Percentiles rank a stretch among this genome's conserved stretches.
These are phyloP conservation scores for Pyrenophora tritici-repentis DNA, from an alignment of 2,329 filamentous ascomycete species.

Conservation along the genomic window DNA sequence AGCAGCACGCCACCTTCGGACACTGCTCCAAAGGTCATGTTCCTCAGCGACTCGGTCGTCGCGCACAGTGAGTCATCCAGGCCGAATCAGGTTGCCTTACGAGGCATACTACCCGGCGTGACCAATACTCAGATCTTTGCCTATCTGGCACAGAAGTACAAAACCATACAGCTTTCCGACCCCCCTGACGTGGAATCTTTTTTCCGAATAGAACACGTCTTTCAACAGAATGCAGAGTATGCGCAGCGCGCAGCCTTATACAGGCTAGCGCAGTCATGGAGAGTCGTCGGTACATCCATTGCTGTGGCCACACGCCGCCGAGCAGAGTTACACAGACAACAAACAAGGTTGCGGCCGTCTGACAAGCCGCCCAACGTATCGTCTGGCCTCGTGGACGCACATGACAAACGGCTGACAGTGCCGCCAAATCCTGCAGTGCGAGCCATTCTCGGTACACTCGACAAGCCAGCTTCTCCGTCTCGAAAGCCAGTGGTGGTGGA, in stretches of 20 bases:
- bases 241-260: slow-evolving; percentile 57
- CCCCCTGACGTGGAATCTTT: slow-evolving; percentile 47
- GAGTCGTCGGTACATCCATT: slow-evolving; percentile 58
- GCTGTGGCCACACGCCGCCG: slow-evolving; percentile 54
- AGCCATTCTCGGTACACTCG: slow-evolving; percentile 39
- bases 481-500: slow-evolving; percentile 47
- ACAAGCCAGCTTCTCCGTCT: slow-evolving; percentile 32
- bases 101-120: slow-evolving; percentile 54
- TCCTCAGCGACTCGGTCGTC: slow-evolving; percentile 57
- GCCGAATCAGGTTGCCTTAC: slow-evolving; percentile 55
- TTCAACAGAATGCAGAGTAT: slow-evolving; percentile 60
- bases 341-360: slow-evolving; percentile 25
- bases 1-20: slow-evolving; percentile 59
- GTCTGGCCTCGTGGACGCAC: slow-evolving; percentile 24
- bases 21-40: slow-evolving; percentile 54
- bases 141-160: slow-evolving; percentile 54
- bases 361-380: slow-evolving; percentile 13
- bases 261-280: slow-evolving; percentile 64
- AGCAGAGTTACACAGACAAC: slow-evolving; percentile 39
- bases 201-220: slow-evolving; percentile 46
- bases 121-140: slow-evolving; percentile 46
- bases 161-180: slow-evolving; percentile 45
- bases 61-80: slow-evolving; percentile 47
- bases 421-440: slow-evolving; percentile 40
- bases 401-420: slow-evolving; percentile 27